Conservation (phyloP, 208 protist species). For the Leishmania aethiopica region DNA sequence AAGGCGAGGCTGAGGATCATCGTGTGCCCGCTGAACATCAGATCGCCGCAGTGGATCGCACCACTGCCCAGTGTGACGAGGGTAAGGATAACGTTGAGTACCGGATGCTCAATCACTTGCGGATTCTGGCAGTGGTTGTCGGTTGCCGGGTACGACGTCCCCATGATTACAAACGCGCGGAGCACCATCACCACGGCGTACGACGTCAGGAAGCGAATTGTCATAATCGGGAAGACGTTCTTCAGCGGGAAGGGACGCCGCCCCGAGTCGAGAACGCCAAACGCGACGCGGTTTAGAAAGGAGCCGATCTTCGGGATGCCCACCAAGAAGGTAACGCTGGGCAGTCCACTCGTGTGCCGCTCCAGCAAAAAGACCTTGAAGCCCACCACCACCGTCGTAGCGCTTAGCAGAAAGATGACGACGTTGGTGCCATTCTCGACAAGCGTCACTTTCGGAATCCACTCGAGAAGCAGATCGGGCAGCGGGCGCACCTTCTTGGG, state of each 20-base stretch:
- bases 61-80: slow-evolving; percentile 78
- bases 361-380: slow-evolving; percentile 79
- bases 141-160: slow-evolving; percentile 84
- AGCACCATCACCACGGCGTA: slow-evolving; percentile 74
- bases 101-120: slow-evolving; percentile 50
- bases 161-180: slow-evolving; percentile 66
- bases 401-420: slow-evolving; percentile 61
- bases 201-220: slow-evolving; percentile 72
- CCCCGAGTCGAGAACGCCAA: slow-evolving; percentile 51
- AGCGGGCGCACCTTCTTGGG: slow-evolving; percentile 58
- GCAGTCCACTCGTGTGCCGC: slow-evolving; percentile 25
- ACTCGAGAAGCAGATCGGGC: slow-evolving; percentile 76
- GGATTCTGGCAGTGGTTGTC: slow-evolving; percentile 85
- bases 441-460: slow-evolving; percentile 48
- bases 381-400: slow-evolving; percentile 35
- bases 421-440: slow-evolving; percentile 60
- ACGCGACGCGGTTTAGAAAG: slow-evolving; percentile 45
- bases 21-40: slow-evolving; percentile 92
- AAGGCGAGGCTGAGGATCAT: slow-evolving; percentile 75
- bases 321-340: slow-evolving; percentile 22
- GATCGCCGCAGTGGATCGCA: slow-evolving; percentile 88
- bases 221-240: slow-evolving; percentile 45
- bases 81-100: slow-evolving; percentile 80
- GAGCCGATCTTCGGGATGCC: slow-evolving; percentile 21
- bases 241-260: slow-evolving; percentile 39